phyloP scores from a whole-genome alignment of 345 rosid genomes.

The Rhizophora mangle region DNA sequence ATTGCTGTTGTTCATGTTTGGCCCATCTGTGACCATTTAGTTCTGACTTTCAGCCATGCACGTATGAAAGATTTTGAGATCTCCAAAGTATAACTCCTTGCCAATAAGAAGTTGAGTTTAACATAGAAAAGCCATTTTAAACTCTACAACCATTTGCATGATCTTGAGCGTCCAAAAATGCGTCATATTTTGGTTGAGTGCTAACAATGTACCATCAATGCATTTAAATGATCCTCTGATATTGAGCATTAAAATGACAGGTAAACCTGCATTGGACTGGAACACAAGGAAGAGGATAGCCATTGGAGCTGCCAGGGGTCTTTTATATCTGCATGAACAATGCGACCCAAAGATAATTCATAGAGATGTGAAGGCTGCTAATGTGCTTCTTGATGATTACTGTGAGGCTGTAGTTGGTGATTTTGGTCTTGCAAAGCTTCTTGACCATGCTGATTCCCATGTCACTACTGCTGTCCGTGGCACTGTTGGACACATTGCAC shows the following conservation, averaged over 20 bases:
- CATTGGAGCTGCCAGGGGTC: slow-evolving; percentile 16
- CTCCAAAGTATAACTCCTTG: too few species aligned
- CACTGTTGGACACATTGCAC: slow-evolving; percentile 17
- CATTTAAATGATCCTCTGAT: not conserved
- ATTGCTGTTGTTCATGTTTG: too few species aligned
- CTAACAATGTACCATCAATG: not conserved
- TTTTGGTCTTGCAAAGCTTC: slow-evolving; percentile 13
- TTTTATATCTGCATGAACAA: slow-evolving; percentile 12
- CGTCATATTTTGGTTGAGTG: too few species aligned
- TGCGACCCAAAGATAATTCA: slow-evolving; percentile 16
- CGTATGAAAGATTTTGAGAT: too few species aligned
- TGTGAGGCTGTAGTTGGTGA: slow-evolving; percentile 20
- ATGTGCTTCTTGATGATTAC: slow-evolving; percentile 12
- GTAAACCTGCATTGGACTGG: slow-evolving; percentile 9
- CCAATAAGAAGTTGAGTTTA: too few species aligned
- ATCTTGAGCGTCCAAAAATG: too few species aligned
- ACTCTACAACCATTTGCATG: too few species aligned
- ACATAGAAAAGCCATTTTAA: too few species aligned
- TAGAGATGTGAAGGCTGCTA: slow-evolving; percentile 19
- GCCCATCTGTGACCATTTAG: too few species aligned
- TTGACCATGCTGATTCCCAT: slow-evolving; percentile 12
- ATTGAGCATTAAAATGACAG: not conserved
- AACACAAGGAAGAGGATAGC: slow-evolving; percentile 12
- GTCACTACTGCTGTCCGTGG: slow-evolving; percentile 17
- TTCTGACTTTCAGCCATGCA: too few species aligned